These are phyloP conservation scores for Tuber brumale DNA, from an alignment of 495 filamentous ascomycete species.

Conservation along the genomic window DNA sequence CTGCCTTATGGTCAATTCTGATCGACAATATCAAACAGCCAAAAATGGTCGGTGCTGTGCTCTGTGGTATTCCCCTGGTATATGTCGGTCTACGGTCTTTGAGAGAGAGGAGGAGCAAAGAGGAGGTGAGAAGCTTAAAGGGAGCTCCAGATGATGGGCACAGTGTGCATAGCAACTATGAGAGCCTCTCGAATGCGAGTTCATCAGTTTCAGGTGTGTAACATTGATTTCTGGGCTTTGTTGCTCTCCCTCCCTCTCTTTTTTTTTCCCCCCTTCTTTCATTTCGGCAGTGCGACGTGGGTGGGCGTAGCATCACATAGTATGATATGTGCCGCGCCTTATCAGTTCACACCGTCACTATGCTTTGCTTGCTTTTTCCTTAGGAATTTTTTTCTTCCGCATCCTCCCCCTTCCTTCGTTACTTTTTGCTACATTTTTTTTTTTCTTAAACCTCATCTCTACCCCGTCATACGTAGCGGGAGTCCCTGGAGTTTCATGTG, in stretches of 20 bases:
- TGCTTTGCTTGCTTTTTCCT: constrained; percentile 3
- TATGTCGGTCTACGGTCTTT: constrained; percentile 34
- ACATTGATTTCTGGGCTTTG: constrained; percentile 27
- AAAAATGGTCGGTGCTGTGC: constrained; percentile 40
- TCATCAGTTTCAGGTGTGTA: constrained; percentile 35
- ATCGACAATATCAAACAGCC: constrained; percentile 23
- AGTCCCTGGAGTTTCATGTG: constrained; percentile 17
- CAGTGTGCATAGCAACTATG: constrained; percentile 20
- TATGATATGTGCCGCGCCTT: constrained; percentile 27
- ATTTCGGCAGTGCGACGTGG: constrained; percentile 15
- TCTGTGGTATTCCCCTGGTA: constrained; percentile 31
- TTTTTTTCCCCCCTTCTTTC: constrained; percentile 17
- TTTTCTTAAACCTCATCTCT: not conserved
- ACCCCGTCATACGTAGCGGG: constrained; percentile 14
- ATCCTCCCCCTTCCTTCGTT: constrained; percentile 9
- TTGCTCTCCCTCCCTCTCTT: constrained; percentile 19
- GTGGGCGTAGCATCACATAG: not conserved
- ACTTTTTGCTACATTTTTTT: constrained; percentile 6
- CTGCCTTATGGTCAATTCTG: constrained; percentile 21
- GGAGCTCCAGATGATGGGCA: constrained; percentile 21
- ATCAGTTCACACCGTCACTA: constrained; percentile 7
- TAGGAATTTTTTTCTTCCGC: not conserved
- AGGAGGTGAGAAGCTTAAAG: constrained; percentile 20
- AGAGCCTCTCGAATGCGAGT: constrained; percentile 3
- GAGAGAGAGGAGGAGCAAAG: constrained; percentile 15